phyloP scores from a whole-genome alignment of 768 basidiomycete species.

The Kwoniella europaea region DNA sequence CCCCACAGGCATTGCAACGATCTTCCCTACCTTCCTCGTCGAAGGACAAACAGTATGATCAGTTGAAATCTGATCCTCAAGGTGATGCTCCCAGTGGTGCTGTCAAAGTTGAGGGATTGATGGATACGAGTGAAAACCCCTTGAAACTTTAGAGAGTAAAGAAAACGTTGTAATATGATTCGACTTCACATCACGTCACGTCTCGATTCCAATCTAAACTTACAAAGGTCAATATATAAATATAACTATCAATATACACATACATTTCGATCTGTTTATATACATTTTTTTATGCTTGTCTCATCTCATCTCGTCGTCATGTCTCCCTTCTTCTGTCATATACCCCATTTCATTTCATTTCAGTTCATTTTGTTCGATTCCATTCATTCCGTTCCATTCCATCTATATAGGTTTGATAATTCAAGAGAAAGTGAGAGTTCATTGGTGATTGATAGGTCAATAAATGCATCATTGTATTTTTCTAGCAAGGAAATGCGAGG shows the following conservation, averaged over 20 bases:
- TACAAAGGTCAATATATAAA: not conserved
- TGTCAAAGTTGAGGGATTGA: conserved; percentile 53
- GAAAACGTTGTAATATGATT: not conserved
- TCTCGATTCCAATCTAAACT: not conserved
- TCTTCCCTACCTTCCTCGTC: conserved; percentile 9
- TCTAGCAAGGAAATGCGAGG: too few species aligned
- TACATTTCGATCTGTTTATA: not conserved
- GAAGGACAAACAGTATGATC: conserved; percentile 24
- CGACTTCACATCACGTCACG: not conserved
- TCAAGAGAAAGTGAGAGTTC: not conserved
- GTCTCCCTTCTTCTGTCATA: not conserved
- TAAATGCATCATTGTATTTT: too few species aligned
- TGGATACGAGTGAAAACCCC: conserved; percentile 54
- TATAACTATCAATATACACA: not conserved
- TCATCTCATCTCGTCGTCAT: too few species aligned
- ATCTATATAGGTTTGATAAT: not conserved
- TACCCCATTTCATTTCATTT: not conserved
- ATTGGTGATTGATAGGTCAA: too few species aligned
- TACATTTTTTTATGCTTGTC: too few species aligned
- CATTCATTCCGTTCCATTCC: not conserved
- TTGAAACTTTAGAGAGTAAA: conserved; percentile 36
- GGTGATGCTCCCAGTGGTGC: conserved; percentile 45
- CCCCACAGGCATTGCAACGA: conserved; percentile 38
- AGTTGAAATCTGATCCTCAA: conserved; percentile 45
- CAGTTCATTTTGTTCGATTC: not conserved